phyloP scores from a whole-genome alignment of 139 green algal species.

The Micromonas pusilla region DNA sequence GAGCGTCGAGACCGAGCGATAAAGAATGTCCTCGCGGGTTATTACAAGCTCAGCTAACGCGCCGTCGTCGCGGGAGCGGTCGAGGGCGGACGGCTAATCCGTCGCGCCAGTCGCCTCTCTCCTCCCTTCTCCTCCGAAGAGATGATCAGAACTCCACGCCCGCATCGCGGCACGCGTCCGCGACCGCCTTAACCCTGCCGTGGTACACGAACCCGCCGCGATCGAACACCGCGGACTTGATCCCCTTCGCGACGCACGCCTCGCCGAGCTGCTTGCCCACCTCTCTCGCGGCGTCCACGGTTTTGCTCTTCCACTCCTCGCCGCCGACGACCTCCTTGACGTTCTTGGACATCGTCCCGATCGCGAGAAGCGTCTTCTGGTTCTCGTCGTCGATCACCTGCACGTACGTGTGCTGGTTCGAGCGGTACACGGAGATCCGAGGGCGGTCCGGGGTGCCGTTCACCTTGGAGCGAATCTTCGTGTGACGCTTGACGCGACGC shows the following conservation, averaged over 20 bases:
- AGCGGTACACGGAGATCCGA: constrained; percentile 85
- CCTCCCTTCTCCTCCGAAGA: background rate
- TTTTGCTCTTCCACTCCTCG: constrained; percentile 24
- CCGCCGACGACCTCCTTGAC: constrained; percentile 49
- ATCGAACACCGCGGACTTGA: constrained; percentile 80
- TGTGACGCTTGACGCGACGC: constrained; percentile 1
- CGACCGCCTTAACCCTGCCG: constrained; percentile 81
- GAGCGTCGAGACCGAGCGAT: no score
- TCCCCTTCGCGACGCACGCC: constrained; percentile 66
- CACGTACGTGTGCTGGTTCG: constrained; percentile 95
- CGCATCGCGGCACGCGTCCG: constrained; percentile 75
- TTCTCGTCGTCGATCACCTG: constrained; percentile 91
- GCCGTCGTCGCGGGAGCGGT: no score
- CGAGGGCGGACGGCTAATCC: no score
- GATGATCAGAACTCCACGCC: constrained; percentile 81
- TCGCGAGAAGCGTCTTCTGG: constrained; percentile 69
- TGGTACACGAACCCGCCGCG: constrained; percentile 91
- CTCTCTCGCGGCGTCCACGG: constrained; percentile 24
- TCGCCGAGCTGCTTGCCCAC: constrained; percentile 88
- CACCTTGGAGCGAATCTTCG: constrained; percentile 22
- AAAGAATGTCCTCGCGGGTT: no score
- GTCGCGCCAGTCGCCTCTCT: background rate
- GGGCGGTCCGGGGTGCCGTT: constrained; percentile 79
- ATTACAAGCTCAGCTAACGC: no score
- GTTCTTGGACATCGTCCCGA: constrained; percentile 64